Base-by-base conservation (phyloP, 2,329 filamentous ascomycete species). In the Emydomyces testavorans region DNA sequence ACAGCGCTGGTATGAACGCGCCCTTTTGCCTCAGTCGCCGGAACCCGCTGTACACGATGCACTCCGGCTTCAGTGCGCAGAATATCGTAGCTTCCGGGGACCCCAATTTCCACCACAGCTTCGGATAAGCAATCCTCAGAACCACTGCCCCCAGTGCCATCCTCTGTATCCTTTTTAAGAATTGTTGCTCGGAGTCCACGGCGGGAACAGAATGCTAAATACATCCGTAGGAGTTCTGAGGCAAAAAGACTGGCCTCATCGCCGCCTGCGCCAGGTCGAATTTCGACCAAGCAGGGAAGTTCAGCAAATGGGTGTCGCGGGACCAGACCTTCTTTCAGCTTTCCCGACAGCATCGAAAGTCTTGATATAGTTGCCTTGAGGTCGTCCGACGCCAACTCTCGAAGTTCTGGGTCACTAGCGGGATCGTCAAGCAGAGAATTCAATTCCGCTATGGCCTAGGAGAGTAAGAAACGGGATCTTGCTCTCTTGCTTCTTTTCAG, bases 1-100 rank as follows among this genome's bases (percentile, higher is more conserved):
- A 88, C 90, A 10, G 89, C 89, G 60, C 85, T 92, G 8, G 92
- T 98, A 65, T 98, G 92, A 13, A 87, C 92, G 23, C 92, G 80
- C 1, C 92, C 92, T 62, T 87, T 90, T 55, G 75, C 85, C 64
- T 98, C 92, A 0, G 92, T 98, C 8, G 82, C 82, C 1, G 92
- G 92, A 2, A 98, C 82, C 21, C 92, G 80, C 71, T 98, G 92
- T 0, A 98, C 92, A 23, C 92, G 79, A 64, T 98, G 92, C 55
- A 98, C 92, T 26, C 92, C 92, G 2, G 90, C 86, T 66, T 98
- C 92, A 57, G 82, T 82, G 52, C 90, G 78, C 58, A 98, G 78
- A 1, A 79, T 61, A 51, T 83, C 85, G 65, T 94, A 98, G 18
- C 88, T 82, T 24, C 86, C 86, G 1, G 78, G 69, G 42, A 80